Conservation (phyloP, 2,329 filamentous ascomycete genomes). For the Dendryphion nanum region DNA sequence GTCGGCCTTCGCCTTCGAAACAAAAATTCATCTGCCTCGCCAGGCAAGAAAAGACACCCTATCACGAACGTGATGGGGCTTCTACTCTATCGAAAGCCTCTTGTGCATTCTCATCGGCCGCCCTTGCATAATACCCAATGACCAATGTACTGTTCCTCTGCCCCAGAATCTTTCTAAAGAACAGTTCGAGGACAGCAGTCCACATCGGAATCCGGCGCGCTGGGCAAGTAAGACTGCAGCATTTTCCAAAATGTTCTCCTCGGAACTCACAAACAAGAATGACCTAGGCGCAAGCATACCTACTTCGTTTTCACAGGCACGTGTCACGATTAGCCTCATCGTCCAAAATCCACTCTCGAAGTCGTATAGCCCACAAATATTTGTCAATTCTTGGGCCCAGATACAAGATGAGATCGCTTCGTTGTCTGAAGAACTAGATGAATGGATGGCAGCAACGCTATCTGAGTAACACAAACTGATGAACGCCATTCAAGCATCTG, state of each 20-base stretch:
- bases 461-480: neutral
- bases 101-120: conserved; percentile 37
- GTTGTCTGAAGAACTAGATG: conserved; percentile 15
- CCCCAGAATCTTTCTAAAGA: neutral
- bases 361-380: conserved; percentile 37
- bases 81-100: conserved; percentile 36
- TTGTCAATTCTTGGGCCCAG: conserved; percentile 34
- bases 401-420: conserved; percentile 31
- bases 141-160: neutral
- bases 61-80: conserved; percentile 39
- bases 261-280: neutral
- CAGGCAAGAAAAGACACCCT: conserved; percentile 31
- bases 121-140: conserved; percentile 19
- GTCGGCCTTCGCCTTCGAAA: conserved; percentile 40
- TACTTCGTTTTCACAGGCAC: conserved; percentile 10
- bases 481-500: neutral
- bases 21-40: conserved; percentile 18
- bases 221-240: neutral
- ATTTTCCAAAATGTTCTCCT: neutral
- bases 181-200: neutral
- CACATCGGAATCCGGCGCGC: no score
- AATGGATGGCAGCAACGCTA: neutral
- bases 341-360: conserved; percentile 28
- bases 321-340: conserved; percentile 28
- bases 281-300: neutral